Percentiles rank a stretch among this genome's conserved stretches.
phyloP scores from a whole-genome alignment of 495 filamentous ascomycete genomes.

The Poronia punctata region DNA sequence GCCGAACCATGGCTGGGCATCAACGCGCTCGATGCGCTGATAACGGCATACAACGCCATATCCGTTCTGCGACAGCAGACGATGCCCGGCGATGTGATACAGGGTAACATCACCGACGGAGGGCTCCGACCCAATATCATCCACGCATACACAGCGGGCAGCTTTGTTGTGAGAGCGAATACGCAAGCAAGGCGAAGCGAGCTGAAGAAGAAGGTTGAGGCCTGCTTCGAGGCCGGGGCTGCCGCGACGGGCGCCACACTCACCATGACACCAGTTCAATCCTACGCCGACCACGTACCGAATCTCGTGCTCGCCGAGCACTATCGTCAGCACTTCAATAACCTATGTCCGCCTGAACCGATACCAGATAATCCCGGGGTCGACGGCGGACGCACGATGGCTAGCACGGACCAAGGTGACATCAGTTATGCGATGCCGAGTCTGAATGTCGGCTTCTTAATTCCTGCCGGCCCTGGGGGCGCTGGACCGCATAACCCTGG shows the following conservation, averaged over 20 bases:
- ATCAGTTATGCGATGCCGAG: slow-evolving; percentile 59
- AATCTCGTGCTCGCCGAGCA: slow-evolving; percentile 49
- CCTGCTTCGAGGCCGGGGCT: slow-evolving; percentile 55
- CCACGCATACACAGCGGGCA: slow-evolving; percentile 47
- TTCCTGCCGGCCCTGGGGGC: slow-evolving; percentile 36
- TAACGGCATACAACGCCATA: slow-evolving; percentile 56
- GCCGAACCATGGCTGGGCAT: slow-evolving; percentile 58
- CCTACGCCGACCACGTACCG: slow-evolving; percentile 54
- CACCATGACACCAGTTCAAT: slow-evolving; percentile 37
- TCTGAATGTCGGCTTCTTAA: slow-evolving; percentile 52
- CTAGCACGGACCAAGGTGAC: slow-evolving; percentile 56
- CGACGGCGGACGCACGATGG: slow-evolving; percentile 45
- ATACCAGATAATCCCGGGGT: slow-evolving; percentile 41
- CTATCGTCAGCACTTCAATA: slow-evolving; percentile 48
- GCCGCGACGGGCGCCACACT: slow-evolving; percentile 53
- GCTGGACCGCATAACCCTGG: slow-evolving; percentile 53
- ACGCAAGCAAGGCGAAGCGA: slow-evolving; percentile 38
- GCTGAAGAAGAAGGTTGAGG: slow-evolving; percentile 45
- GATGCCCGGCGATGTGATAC: slow-evolving; percentile 53
- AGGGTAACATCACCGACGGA: slow-evolving; percentile 52
- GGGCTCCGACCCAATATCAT: slow-evolving; percentile 58
- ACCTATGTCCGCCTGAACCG: slow-evolving; percentile 29
- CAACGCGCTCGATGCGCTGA: slow-evolving; percentile 57
- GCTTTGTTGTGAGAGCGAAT: slow-evolving; percentile 46
- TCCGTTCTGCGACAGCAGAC: slow-evolving; percentile 58